A percentile compares a stretch with the other conserved stretches of the same genome.
Evolutionary conservation across 768 basidiomycete species (phyloP).

Genomic region (Tylopilus felleus): DNA sequence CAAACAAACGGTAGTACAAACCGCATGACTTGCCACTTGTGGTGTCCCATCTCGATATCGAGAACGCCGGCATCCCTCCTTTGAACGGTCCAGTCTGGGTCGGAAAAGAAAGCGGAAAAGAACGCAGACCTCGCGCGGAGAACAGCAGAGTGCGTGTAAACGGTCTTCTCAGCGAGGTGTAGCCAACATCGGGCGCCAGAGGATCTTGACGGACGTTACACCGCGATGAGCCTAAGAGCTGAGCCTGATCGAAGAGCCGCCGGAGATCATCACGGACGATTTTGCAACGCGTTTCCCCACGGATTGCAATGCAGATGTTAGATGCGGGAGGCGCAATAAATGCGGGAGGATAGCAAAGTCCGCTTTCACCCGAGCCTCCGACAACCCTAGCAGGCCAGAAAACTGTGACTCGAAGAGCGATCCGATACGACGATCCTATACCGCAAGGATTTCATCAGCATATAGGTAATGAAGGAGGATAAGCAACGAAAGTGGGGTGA

Average conservation of each 20-base stretch:
- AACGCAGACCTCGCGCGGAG: conserved; percentile 82
- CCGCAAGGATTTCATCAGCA: conserved; percentile 72
- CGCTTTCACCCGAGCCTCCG: conserved; percentile 47
- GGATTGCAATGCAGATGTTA: conserved; percentile 55
- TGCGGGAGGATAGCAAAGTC: conserved; percentile 62
- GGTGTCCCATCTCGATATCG: conserved; percentile 65
- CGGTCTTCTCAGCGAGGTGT: conserved; percentile 59
- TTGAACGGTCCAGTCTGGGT: conserved; percentile 72
- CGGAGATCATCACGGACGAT: conserved; percentile 48
- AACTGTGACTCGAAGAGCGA: conserved; percentile 41
- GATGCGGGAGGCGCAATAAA: conserved; percentile 52
- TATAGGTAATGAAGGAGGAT: conserved; percentile 88
- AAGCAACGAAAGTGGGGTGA: conserved; percentile 64
- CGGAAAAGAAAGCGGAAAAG: conserved; percentile 80
- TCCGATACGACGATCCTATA: conserved; percentile 79
- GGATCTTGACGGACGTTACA: conserved; percentile 21
- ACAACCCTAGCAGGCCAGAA: conserved; percentile 39
- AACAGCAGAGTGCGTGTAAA: conserved; percentile 67
- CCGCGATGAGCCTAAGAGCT: conserved; percentile 21
- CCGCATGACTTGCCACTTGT: conserved; percentile 65
- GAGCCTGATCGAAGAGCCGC: conserved; percentile 36
- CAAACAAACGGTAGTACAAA: conserved; percentile 77
- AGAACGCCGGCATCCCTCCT: conserved; percentile 58
- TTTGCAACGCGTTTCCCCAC: conserved; percentile 54
- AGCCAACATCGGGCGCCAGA: conserved; percentile 64